Conservation (phyloP, 176 grass and related monocot genomes). For the barley (Hordeum vulgare) region MorexV3_pseudomolecules_assembly NC_058520.1:617307270-617307769, state of each 20-base stretch:
- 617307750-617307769: not conserved
- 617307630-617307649: not conserved
- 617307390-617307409: too few relatives aligned
- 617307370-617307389: too few relatives aligned
- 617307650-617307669: not conserved
- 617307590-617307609: not conserved
- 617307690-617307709: not conserved
- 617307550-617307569: not conserved
- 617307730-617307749: not conserved
- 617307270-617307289: too few relatives aligned
- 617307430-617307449: too few relatives aligned
- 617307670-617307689: not conserved
- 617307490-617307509: not conserved
- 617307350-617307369: too few relatives aligned
- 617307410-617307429: too few relatives aligned
- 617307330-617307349: too few relatives aligned
- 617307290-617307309: too few relatives aligned
- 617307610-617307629: too few relatives aligned
- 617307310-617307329: not conserved
- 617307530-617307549: not conserved
- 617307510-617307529: not conserved
- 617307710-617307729: not conserved
- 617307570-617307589: not conserved
- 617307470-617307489: not conserved
- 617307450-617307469: not conserved